Evolutionary conservation across 1,284 basidiomycete species (phyloP).

Genomic region (Neonothopanus nambi): DNA sequence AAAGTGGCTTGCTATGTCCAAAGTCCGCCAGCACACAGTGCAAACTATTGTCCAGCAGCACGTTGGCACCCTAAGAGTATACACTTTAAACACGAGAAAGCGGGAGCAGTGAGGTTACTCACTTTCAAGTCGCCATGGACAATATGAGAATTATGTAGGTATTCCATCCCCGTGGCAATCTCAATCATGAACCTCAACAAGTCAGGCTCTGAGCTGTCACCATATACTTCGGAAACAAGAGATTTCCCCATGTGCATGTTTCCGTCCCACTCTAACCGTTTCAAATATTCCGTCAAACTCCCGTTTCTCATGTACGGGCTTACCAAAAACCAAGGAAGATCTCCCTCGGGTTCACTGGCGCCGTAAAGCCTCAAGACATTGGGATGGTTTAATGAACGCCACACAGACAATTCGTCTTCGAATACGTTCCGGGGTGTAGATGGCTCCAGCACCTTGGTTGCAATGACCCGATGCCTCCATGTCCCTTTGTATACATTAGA

Average conservation of each 20-base stretch:
- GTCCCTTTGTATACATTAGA: conserved; percentile 17
- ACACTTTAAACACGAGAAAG: neutral
- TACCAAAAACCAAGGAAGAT: conserved; percentile 49
- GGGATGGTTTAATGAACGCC: conserved; percentile 39
- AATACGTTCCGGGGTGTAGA: conserved; percentile 38
- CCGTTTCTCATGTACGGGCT: conserved; percentile 27
- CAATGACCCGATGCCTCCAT: conserved; percentile 13
- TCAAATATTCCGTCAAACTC: conserved; percentile 10
- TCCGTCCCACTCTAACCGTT: conserved; percentile 14
- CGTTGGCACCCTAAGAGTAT: conserved; percentile 10
- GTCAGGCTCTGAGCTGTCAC: conserved; percentile 7
- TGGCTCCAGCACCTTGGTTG: conserved; percentile 40
- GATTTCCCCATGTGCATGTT: conserved; percentile 3
- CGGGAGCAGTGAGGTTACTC: neutral
- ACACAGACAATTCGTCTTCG: conserved; percentile 37
- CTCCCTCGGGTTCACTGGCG: conserved; percentile 39
- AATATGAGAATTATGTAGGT: conserved; percentile 9
- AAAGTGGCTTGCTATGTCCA: conserved; percentile 13
- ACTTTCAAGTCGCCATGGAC: conserved; percentile 18
- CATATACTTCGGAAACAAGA: neutral
- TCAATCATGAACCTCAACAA: conserved; percentile 14
- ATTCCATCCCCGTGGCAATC: conserved; percentile 14
- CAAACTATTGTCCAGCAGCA: conserved; percentile 13
- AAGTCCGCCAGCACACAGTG: conserved; percentile 15
- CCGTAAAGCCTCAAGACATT: conserved; percentile 44